Evolutionary conservation across 192 early-diverging fungal species (phyloP).

Genomic region (Coemansia sp.): DNA sequence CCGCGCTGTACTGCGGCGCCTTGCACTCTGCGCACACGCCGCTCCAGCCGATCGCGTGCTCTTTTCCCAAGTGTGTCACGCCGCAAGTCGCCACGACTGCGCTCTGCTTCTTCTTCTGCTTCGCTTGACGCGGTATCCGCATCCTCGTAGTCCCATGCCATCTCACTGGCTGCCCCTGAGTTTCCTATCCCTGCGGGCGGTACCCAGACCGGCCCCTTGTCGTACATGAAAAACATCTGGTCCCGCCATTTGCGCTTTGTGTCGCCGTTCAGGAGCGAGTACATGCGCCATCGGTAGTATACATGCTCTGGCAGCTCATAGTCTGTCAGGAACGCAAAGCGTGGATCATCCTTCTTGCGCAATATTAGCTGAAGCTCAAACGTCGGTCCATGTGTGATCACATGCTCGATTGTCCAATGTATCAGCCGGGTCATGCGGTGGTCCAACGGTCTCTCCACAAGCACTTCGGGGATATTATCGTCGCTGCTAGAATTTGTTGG

Average conservation of each 20-base stretch:
- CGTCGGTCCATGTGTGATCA: slow-evolving; percentile 67
- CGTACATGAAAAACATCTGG: slow-evolving; percentile 85
- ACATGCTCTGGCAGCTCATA: slow-evolving; percentile 72
- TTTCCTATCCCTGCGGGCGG: slow-evolving; percentile 67
- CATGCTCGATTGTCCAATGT: slow-evolving; percentile 83
- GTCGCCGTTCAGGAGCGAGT: slow-evolving; percentile 85
- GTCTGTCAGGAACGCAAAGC: slow-evolving; percentile 74
- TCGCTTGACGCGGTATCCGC: slow-evolving; percentile 44
- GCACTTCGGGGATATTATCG: slow-evolving; percentile 58
- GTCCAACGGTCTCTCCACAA: slow-evolving; percentile 63
- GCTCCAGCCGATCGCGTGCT: slow-evolving; percentile 28
- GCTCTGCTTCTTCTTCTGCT: slow-evolving; percentile 40
- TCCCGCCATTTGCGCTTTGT: slow-evolving; percentile 67
- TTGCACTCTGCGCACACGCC: slow-evolving; percentile 25
- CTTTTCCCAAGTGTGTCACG: slow-evolving; percentile 23
- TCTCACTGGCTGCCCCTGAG: neutral
- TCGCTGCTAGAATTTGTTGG: slow-evolving; percentile 10
- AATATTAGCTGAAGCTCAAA: slow-evolving; percentile 75
- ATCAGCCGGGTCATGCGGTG: slow-evolving; percentile 61
- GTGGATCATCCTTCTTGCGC: slow-evolving; percentile 62
- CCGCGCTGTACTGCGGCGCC: slow-evolving; percentile 29
- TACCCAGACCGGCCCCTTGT: slow-evolving; percentile 78
- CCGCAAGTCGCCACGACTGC: neutral
- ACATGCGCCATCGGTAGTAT: slow-evolving; percentile 93
- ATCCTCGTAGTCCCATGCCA: neutral